Base-by-base conservation (phyloP, 768 basidiomycete genomes). In the Pleurotus tuber-regium region DNA sequence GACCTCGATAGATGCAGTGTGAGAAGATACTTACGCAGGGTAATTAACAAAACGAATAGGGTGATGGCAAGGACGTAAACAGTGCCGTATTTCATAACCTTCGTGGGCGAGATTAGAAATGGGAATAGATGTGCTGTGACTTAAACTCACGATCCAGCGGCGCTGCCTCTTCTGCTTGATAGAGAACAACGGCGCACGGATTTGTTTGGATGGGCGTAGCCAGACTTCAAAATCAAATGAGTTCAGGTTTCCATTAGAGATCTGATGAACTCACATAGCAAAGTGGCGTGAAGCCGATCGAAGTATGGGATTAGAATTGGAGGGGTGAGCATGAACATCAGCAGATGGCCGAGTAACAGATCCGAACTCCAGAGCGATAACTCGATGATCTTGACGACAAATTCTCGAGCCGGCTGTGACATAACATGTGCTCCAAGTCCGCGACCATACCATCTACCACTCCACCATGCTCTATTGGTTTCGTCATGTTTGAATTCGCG, bases 401-500 rank as follows among this genome's bases (percentile, higher is more conserved):
- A 98, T 75, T 98, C 97, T 64, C 97, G 88, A 24, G 89, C 92
- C 46, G 96, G 96, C 66, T 98, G 97, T n/a, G 92, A 94, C 84
- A 96, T 90, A 36, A 87, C 93, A 65, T 92, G 87, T 4, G 82
- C 63, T 36, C 96, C 95, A 21, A 99, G 79, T 3, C 93, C 93
- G 44, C 94, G 86, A 36, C 95, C 95, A 66, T 94, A 96, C 97
- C 97, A 98, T 64, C 86, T 78, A 41, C 94, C 95, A 26, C 95
- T 96, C 97, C 97, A 99, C 96, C 96, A 99, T 5, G 95, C 95
- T 23, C 92, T 80, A 72, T 98, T 98, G 29, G 92, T 95, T 70
- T 98, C 95, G 66, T 99, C 97, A 66, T 98, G 94, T 74, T 99
- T 99, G 81, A 97, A 97, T 70, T 99, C 97, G 56, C 97, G 88